phyloP scores from a whole-genome alignment of 2,329 filamentous ascomycete genomes.

The Amylocarpus encephaloides region DNA sequence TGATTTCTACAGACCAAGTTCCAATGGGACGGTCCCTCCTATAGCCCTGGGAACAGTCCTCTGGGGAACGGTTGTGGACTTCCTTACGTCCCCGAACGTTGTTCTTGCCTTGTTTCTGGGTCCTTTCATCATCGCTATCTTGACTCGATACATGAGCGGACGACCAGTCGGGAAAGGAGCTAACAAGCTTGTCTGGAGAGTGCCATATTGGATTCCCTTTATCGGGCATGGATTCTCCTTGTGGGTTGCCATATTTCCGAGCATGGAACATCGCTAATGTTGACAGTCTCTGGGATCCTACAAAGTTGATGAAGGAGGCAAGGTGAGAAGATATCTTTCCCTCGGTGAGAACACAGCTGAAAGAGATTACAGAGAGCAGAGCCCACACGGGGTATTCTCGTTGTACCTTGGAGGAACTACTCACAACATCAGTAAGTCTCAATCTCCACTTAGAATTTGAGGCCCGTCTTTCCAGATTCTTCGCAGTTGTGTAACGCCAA shows the following conservation, averaged over 20 bases:
- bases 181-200: slow-evolving; percentile 36
- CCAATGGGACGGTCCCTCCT: neutral
- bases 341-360: neutral
- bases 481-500: neutral
- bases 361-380: slow-evolving; percentile 20
- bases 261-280: slow-evolving; percentile 37
- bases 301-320: slow-evolving; percentile 19
- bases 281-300: slow-evolving; percentile 24
- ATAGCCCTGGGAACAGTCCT: neutral
- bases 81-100: slow-evolving; percentile 5
- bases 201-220: slow-evolving; percentile 55
- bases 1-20: slow-evolving; percentile 19
- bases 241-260: slow-evolving; percentile 33
- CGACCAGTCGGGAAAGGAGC: slow-evolving; percentile 8
- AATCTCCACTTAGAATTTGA: no score
- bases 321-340: slow-evolving; percentile 19
- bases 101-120: slow-evolving; percentile 18
- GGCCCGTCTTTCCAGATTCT: neutral
- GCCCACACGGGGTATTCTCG: slow-evolving; percentile 26
- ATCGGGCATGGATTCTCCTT: slow-evolving; percentile 48
- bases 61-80: neutral
- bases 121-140: slow-evolving; percentile 17
- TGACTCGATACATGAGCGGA: slow-evolving; percentile 24
- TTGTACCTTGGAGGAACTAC: slow-evolving; percentile 23
- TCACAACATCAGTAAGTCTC: slow-evolving; percentile 24